phyloP scores from a whole-genome alignment of 2,329 filamentous ascomycete species.

The Sporothrix inflata region DNA sequence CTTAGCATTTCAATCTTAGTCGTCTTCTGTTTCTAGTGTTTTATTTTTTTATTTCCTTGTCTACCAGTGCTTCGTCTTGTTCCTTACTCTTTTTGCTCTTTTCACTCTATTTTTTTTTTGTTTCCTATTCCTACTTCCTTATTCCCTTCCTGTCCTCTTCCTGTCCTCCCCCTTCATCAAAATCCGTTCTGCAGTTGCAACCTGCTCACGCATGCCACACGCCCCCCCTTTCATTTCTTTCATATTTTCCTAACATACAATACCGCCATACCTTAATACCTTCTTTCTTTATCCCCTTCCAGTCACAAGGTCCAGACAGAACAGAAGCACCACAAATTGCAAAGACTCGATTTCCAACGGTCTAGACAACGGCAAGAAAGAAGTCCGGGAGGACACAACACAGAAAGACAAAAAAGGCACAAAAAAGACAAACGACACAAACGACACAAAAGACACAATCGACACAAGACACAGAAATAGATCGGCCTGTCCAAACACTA shows the following conservation, averaged over 20 bases:
- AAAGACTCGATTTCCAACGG: background rate
- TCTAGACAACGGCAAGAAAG: conserved; percentile 2
- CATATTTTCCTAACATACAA: background rate
- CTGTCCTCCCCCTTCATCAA: background rate
- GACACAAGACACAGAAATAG: background rate
- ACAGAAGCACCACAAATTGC: background rate
- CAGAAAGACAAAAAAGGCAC: background rate
- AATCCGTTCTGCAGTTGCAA: background rate
- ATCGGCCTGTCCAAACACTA: background rate
- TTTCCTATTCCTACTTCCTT: background rate
- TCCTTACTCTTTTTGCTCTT: background rate
- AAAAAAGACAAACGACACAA: background rate
- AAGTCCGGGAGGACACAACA: background rate
- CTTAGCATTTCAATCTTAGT: conserved; percentile 3
- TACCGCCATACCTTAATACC: background rate
- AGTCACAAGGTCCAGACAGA: conserved; percentile 8
- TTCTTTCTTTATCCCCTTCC: conserved; percentile 4
- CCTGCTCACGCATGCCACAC: background rate
- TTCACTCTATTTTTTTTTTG: background rate
- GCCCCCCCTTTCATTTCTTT: background rate
- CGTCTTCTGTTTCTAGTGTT: background rate
- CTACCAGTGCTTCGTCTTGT: background rate
- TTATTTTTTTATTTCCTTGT: background rate
- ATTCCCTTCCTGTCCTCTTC: background rate
- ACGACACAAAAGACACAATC: background rate